Evolutionary conservation across 2,329 filamentous ascomycete genomes (phyloP), one percentile per base, ranked within the genome.

Genomic region (Cladophialophora yegresii): DNA sequence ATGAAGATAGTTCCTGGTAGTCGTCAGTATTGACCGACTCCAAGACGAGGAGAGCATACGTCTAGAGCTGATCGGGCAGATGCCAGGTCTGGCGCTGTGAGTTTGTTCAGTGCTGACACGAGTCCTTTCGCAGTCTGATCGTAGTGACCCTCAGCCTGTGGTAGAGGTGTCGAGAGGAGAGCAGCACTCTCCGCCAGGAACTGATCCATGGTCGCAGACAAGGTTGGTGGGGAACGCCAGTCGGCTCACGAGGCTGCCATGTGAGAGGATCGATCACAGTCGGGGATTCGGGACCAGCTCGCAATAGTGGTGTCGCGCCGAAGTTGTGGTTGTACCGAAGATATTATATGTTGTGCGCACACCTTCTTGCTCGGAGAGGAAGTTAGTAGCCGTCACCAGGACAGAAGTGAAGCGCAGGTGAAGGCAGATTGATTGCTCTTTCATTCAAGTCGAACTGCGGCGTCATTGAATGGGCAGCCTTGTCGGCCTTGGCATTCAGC

Each of bases 1-100:
- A 74, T 22, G 87, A 86, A 69, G 88, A 80, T 63, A 87, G 76
- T 36, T 81, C 69, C 75, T 81, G 58, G 20, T 26, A 13, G 36
- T 43, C 12, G 23, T 66, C 59, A 66, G 59, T 26, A 28, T 58
- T 9, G n/a, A 8, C 20, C 30, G 33, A 22, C 28, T 8, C 30
- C 16, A 36, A 32, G 10, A 9, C 55, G 40, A 23, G 75, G 69
- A 40, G 72, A 66, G 70, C 73, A 63, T 68, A 79, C 78, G 70
- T 79, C 73, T 54, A 79, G 64, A 26, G 61, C 45, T 7, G 60
- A 53, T 33, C 49, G 63, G 13, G 63, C 49, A 20, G 62, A 55
- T 40, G 62, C 49, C 5, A 67, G 45, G 20, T 67, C 62, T 23
- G 67, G 54, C 12, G 50, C 9, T n/a, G 61, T 49, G 13, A 67